These are phyloP conservation scores for Lentinus polychrous DNA, from an alignment of 1,284 basidiomycete genomes.

Conservation along the genomic window DNA sequence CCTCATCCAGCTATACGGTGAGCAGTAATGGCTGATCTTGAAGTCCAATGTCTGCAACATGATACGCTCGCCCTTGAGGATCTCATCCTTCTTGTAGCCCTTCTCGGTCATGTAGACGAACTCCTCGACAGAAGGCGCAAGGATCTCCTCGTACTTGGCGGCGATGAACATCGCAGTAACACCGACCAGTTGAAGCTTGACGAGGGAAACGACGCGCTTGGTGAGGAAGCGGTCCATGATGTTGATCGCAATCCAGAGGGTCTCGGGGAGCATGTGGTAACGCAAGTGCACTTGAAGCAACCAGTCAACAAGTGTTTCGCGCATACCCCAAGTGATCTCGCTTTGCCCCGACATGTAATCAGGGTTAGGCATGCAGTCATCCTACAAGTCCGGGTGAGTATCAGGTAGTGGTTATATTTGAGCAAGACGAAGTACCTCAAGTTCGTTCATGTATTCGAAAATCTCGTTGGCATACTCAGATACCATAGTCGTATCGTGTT, in stretches of 20 bases:
- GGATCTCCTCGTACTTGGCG: constrained; percentile 98
- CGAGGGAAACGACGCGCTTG: constrained; percentile 84
- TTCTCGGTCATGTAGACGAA: constrained; percentile 98
- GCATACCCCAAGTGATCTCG: constrained; percentile 96
- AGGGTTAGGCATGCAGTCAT: constrained; percentile 85
- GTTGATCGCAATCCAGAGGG: constrained; percentile 97
- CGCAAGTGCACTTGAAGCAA: constrained; percentile 94
- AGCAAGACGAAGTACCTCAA: constrained; percentile 59
- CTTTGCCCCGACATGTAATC: constrained; percentile 94
- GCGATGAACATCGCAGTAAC: constrained; percentile 97
- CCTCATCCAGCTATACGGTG: constrained; percentile 98
- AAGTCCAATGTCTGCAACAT: constrained; percentile 93
- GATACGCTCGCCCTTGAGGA: constrained; percentile 96
- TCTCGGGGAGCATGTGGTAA: constrained; percentile 97
- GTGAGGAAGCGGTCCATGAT: constrained; percentile 97
- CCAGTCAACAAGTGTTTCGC: constrained; percentile 96
- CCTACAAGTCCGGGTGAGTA: constrained; percentile 36
- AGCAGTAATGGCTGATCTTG: constrained; percentile 95
- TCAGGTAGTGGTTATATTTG: neutral
- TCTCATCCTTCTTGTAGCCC: constrained; percentile 91
- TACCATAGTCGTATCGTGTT: constrained; percentile 94
- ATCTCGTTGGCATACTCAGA: constrained; percentile 98
- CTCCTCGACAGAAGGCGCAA: constrained; percentile 89
- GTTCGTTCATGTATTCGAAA: constrained; percentile 90
- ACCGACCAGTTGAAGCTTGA: constrained; percentile 97